Evolutionary conservation across 2,329 filamentous ascomycete genomes (phyloP).

Genomic region (Trichoderma guizhouense): DNA sequence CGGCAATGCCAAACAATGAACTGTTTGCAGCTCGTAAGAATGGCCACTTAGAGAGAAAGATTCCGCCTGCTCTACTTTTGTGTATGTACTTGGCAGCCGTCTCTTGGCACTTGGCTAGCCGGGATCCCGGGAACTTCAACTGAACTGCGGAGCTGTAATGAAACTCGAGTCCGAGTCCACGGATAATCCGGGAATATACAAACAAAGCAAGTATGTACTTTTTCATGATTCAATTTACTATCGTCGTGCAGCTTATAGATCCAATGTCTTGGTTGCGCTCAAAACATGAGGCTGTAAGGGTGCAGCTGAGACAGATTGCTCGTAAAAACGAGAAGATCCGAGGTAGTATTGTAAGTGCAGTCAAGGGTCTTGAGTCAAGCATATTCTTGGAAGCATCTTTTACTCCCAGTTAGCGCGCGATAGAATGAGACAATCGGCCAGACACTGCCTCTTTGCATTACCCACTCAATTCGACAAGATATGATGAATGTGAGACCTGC

Average conservation of each 20-base stretch:
- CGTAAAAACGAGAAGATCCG: neutral
- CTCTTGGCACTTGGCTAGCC: neutral
- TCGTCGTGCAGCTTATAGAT: neutral
- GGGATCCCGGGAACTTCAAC: neutral
- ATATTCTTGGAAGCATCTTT: neutral
- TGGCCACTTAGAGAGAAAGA: neutral
- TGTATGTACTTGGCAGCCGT: neutral
- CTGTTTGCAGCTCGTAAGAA: neutral
- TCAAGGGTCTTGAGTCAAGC: constrained; percentile 3
- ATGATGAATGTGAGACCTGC: neutral
- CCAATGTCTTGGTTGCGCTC: neutral
- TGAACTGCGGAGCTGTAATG: neutral
- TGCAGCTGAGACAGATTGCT: neutral
- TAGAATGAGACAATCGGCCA: neutral
- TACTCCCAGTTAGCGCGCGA: neutral
- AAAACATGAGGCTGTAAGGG: neutral
- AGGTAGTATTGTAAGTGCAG: neutral
- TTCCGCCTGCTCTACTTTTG: neutral
- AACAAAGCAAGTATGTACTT: neutral
- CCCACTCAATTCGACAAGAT: neutral
- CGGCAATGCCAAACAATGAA: neutral
- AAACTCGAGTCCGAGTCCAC: neutral
- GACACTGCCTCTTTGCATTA: neutral
- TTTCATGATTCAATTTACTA: neutral
- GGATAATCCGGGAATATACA: neutral